phyloP scores from a whole-genome alignment of 495 filamentous ascomycete species.

The Penicillium nucicola region DNA sequence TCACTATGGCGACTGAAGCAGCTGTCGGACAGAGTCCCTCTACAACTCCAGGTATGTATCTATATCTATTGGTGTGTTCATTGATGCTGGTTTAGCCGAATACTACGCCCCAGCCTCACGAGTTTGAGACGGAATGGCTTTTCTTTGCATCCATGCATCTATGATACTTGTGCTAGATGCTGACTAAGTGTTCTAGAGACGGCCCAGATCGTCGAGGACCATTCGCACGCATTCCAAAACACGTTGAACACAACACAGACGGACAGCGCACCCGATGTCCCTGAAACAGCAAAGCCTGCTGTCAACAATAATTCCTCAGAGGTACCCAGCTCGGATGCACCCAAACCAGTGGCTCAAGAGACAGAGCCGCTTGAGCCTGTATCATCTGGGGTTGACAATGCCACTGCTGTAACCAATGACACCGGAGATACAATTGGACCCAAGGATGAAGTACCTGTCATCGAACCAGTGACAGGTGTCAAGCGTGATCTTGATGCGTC shows the following conservation, averaged over 20 bases:
- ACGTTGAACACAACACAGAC: constrained; percentile 14
- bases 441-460: neutral
- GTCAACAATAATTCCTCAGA: neutral
- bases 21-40: constrained; percentile 7
- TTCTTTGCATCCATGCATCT: neutral
- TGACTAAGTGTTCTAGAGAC: constrained; percentile 17
- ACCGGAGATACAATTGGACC: constrained; percentile 2
- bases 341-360: neutral
- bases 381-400: neutral
- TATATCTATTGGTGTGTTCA: neutral
- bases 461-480: constrained; percentile 19
- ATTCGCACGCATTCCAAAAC: constrained; percentile 14
- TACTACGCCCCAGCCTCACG: neutral
- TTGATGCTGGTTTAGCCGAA: neutral
- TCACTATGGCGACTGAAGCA: constrained; percentile 28
- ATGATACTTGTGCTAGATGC: constrained; percentile 2
- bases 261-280: constrained; percentile 7
- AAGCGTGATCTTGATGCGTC: constrained; percentile 33
- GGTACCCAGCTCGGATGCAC: neutral
- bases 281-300: neutral
- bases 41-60: constrained; percentile 22
- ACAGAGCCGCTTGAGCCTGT: neutral
- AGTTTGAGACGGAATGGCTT: neutral
- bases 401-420: neutral
- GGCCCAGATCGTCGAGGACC: constrained; percentile 10